Conservation (phyloP, 2,329 filamentous ascomycete species). For the Xylaria hypoxylon region DNA sequence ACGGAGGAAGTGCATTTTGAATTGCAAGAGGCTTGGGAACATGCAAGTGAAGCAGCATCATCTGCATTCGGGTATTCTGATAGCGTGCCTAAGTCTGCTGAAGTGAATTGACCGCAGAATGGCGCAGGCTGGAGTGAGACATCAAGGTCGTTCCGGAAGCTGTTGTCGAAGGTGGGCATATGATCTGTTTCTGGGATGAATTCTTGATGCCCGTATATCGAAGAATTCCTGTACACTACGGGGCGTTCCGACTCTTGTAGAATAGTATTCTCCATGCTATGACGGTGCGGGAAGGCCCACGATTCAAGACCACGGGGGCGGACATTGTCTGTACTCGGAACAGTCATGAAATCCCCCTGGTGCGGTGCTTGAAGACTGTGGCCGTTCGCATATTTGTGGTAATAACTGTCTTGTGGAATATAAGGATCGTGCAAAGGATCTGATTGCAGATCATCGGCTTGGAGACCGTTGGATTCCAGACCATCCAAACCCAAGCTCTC, state of each 20-base stretch:
- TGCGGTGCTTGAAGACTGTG: conserved; percentile 32
- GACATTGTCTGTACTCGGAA: conserved; percentile 12
- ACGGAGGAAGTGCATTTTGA: conserved; percentile 45
- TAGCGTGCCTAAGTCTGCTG: conserved; percentile 36
- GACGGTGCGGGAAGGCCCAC: conserved; percentile 29
- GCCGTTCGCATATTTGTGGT: conserved; percentile 36
- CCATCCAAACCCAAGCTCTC: not conserved
- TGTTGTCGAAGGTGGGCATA: conserved; percentile 9
- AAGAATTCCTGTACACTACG: not conserved
- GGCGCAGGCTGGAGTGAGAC: conserved; percentile 21
- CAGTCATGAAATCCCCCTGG: conserved; percentile 27
- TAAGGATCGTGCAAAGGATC: conserved; percentile 37
- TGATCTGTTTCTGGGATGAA: conserved; percentile 9
- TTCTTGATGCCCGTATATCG: not conserved
- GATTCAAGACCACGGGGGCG: not conserved
- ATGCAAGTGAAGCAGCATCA: conserved; percentile 41
- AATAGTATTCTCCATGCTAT: conserved; percentile 27
- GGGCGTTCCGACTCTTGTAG: conserved; percentile 10
- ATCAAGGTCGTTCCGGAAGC: conserved; percentile 22
- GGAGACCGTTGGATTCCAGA: conserved; percentile 27
- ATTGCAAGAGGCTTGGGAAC: conserved; percentile 41
- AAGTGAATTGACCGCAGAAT: conserved; percentile 34
- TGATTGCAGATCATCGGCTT: conserved; percentile 34
- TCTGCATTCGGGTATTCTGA: conserved; percentile 36
- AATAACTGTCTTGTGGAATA: conserved; percentile 41